phyloP scores from a whole-genome alignment of 768 basidiomycete genomes.

The Suillus cothurnatus region DNA sequence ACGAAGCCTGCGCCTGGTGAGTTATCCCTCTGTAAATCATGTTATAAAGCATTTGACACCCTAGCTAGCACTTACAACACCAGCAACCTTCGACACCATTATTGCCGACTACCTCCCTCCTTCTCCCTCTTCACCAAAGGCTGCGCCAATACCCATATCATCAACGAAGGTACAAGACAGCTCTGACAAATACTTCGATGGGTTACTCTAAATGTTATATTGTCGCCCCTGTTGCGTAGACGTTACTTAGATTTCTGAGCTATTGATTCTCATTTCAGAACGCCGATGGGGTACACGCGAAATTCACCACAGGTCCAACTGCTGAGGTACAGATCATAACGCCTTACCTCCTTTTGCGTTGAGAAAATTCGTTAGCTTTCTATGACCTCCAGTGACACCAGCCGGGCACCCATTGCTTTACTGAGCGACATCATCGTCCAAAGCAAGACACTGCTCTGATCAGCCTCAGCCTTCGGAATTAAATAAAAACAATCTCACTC shows the following conservation, averaged over 20 bases:
- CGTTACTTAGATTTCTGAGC: not conserved
- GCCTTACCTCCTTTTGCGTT: not conserved
- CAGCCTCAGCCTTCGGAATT: slow-evolving; percentile 8
- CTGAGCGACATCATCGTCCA: slow-evolving; percentile 31
- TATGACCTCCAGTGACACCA: not conserved
- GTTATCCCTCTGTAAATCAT: slow-evolving; percentile 26
- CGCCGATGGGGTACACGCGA: not conserved
- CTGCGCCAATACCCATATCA: slow-evolving; percentile 9
- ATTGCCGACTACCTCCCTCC: slow-evolving; percentile 71
- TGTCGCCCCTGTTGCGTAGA: slow-evolving; percentile 8
- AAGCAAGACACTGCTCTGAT: slow-evolving; percentile 30
- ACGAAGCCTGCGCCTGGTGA: slow-evolving; percentile 51
- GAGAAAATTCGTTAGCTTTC: not conserved
- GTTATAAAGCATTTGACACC: slow-evolving; percentile 9
- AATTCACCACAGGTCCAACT: not conserved
- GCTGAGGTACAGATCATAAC: not conserved
- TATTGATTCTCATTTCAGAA: not conserved
- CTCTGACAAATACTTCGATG: slow-evolving; percentile 43
- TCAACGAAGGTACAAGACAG: slow-evolving; percentile 17
- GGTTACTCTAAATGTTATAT: slow-evolving; percentile 33
- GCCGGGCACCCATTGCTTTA: not conserved
- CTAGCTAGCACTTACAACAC: slow-evolving; percentile 40
- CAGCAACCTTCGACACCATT: slow-evolving; percentile 68
- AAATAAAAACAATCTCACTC: slow-evolving; percentile 51
- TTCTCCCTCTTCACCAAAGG: slow-evolving; percentile 22